These are phyloP conservation scores for Oryza officinalis DNA, from an alignment of 176 grass and related monocot genomes.

Conservation along the genomic window DNA sequence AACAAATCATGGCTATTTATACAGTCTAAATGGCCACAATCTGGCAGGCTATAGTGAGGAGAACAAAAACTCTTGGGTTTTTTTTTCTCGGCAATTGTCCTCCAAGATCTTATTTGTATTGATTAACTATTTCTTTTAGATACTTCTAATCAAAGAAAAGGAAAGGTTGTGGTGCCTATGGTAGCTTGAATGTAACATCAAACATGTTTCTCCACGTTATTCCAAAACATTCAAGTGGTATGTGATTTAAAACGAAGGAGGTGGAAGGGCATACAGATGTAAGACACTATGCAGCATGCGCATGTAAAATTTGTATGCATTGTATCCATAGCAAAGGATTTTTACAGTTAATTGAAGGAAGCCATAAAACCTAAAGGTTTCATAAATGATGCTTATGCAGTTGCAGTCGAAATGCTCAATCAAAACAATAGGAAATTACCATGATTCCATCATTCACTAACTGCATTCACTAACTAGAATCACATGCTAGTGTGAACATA, in stretches of 20 bases:
- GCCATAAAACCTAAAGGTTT: neutral
- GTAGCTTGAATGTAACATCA: neutral
- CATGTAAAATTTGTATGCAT: neutral
- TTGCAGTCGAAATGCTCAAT: neutral
- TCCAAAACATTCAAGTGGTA: neutral
- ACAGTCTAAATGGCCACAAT: neutral
- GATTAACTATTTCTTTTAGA: neutral
- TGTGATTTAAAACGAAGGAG: neutral
- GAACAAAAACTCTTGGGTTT: neutral
- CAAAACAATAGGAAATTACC: neutral
- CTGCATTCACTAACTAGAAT: neutral
- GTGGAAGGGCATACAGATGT: neutral
- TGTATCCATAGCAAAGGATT: no score
- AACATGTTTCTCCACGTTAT: neutral
- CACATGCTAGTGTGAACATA: constrained; percentile 11
- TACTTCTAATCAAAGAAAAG: neutral
- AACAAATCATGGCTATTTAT: neutral
- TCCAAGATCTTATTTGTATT: neutral
- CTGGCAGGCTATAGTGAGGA: neutral
- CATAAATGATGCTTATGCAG: neutral
- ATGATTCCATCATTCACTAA: constrained; percentile 14
- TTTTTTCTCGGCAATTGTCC: neutral
- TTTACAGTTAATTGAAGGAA: neutral
- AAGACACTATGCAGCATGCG: neutral
- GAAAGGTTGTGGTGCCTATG: neutral